Conservation (phyloP, 2,329 filamentous ascomycete genomes). For the Parascedosporium putredinis region DNA sequence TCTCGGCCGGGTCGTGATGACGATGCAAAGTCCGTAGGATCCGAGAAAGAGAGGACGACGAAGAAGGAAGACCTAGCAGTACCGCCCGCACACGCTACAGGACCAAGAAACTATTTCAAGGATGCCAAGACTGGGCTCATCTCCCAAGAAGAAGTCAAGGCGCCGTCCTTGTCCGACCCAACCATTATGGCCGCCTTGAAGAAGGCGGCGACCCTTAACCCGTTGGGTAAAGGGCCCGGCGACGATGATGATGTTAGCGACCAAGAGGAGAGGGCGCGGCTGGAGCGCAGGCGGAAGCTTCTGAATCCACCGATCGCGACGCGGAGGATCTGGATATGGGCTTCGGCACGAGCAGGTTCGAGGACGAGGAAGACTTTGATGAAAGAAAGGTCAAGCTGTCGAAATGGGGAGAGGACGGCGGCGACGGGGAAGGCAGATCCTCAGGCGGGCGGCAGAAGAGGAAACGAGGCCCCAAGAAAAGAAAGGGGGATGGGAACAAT, state of each 20-base stretch:
- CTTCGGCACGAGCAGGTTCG: slow-evolving; percentile 79
- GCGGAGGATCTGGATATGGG: slow-evolving; percentile 89
- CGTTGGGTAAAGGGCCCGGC: slow-evolving; percentile 27
- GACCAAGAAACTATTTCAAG: slow-evolving; percentile 52
- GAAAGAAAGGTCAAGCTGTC: slow-evolving; percentile 56
- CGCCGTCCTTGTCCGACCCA: slow-evolving; percentile 58
- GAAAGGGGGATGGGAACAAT: slow-evolving; percentile 69
- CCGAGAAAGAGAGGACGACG: not conserved
- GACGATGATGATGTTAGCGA: slow-evolving; percentile 24
- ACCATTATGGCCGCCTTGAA: slow-evolving; percentile 75
- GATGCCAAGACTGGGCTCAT: slow-evolving; percentile 44
- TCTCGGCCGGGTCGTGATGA: too few relatives aligned
- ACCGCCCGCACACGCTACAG: slow-evolving; percentile 25
- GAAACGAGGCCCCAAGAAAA: slow-evolving; percentile 64
- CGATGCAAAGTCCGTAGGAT: not conserved
- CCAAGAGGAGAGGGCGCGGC: slow-evolving; percentile 41
- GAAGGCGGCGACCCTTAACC: slow-evolving; percentile 62
- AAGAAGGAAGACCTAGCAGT: slow-evolving; percentile 39
- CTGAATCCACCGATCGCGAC: slow-evolving; percentile 67
- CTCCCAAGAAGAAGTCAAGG: slow-evolving; percentile 38
- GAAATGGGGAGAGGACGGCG: slow-evolving; percentile 49
- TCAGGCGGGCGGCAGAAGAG: slow-evolving; percentile 39
- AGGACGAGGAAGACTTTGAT: slow-evolving; percentile 79
- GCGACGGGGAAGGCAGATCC: slow-evolving; percentile 33
- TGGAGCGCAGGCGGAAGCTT: slow-evolving; percentile 63